Evolutionary conservation across 768 basidiomycete species (phyloP).

Genomic region (Dioszegia hungarica): DNA sequence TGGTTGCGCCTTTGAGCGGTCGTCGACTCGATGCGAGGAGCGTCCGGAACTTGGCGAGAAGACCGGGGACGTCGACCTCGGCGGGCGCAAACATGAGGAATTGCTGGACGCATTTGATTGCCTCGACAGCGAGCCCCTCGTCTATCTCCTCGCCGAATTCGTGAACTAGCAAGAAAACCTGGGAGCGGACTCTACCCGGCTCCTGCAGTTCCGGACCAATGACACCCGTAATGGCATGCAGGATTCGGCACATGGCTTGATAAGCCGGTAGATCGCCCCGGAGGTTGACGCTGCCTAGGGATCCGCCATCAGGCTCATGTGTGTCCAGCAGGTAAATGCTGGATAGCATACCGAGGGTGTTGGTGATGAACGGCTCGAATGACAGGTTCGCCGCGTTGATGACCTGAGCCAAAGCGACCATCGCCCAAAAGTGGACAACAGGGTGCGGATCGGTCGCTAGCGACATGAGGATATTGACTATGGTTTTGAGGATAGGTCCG

Average conservation of each 20-base stretch:
- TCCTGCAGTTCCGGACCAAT: constrained; percentile 95
- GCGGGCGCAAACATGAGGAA: constrained; percentile 92
- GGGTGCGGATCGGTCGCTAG: constrained; percentile 95
- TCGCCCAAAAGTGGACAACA: constrained; percentile 87
- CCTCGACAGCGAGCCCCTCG: constrained; percentile 83
- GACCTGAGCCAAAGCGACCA: constrained; percentile 77
- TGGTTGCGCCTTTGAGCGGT: constrained; percentile 86
- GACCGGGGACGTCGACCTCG: constrained; percentile 70
- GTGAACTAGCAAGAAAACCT: constrained; percentile 77
- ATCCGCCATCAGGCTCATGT: constrained; percentile 89
- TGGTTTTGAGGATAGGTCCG: constrained; percentile 88
- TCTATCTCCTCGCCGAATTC: constrained; percentile 81
- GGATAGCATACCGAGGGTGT: constrained; percentile 81
- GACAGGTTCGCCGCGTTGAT: constrained; percentile 87
- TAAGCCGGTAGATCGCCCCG: constrained; percentile 89
- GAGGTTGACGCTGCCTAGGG: constrained; percentile 71
- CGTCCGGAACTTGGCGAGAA: constrained; percentile 70
- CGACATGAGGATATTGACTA: constrained; percentile 90
- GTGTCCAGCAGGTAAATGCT: constrained; percentile 84
- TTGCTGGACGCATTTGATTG: constrained; percentile 93
- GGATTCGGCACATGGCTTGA: constrained; percentile 82
- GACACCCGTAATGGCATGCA: constrained; percentile 87
- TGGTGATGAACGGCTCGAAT: constrained; percentile 80
- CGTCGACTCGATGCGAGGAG: constrained; percentile 75
- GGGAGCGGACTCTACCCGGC: constrained; percentile 66